Base-by-base conservation (phyloP, 352 stramenopile genomes). In the Globisporangium emineosum region DNA sequence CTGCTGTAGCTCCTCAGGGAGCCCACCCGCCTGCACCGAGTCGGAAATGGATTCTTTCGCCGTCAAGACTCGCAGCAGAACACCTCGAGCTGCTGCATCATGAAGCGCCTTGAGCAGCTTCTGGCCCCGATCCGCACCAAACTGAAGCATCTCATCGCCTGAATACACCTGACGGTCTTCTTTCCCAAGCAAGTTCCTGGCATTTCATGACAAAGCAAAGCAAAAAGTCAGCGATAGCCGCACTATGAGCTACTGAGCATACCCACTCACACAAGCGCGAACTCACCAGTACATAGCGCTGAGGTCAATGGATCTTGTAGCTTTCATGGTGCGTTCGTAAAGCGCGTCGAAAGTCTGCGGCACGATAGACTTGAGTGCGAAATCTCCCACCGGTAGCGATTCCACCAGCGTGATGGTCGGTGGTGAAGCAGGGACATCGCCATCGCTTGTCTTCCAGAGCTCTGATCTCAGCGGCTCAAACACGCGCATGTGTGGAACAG, bases 201-300 rank as follows among this genome's bases (percentile, higher is more conserved):
- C 37, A 19, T 45, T n/a, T 9, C 19, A 53, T 25, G 10, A 19
- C 1, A 42, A 27, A 15, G 5, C 45, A n/a, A 32, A 50, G 21
- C 23, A 42, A 33, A 35, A 40, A 15, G 5, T 45, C 25, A 23
- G 27, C 13, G 6, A 29, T 35, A 5, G 45, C 32, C 37, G 27
- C 15, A 51, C 27, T 29, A 23, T 30, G 32, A 47, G 7, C 40
- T 51, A 3, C 7, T 15, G 21, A 53, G 12, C 1, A 12, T 21
- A 45, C n/a, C n/a, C n/a, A n/a, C n/a, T n/a, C 13, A 5, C 5
- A 45, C 6, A 21, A n/a, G 37, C 19, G 29, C 10, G 2, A 29
- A 32, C 60, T 19, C 21, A 72, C 72, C 84, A 94, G 72, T 94
- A 94, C 86, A 92, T 94, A 63, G 83, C 86, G 32, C 79, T 91